Percentiles rank a stretch among this genome's conserved stretches.
Conservation (phyloP, 768 basidiomycete species). For the Pisolithus orientalis region DNA sequence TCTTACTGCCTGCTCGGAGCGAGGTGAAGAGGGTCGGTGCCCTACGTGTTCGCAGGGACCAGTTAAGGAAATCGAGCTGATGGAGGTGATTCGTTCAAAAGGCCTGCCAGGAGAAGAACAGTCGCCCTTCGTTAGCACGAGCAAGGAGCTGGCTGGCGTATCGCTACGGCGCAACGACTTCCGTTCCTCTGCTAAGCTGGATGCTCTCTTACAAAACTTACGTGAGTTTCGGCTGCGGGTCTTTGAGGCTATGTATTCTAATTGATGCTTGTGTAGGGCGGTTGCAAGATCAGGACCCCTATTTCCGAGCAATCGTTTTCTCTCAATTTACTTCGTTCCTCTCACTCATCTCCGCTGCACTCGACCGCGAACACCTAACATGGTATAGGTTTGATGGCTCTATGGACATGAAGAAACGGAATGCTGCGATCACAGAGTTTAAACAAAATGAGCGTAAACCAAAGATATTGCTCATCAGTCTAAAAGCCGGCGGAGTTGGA, state of each 20-base stretch:
- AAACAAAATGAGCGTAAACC: constrained; percentile 61
- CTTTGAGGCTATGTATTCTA: background rate
- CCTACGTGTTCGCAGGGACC: constrained; percentile 76
- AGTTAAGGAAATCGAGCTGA: constrained; percentile 53
- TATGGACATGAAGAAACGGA: constrained; percentile 82
- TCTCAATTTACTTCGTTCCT: constrained; percentile 88
- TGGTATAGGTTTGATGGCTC: constrained; percentile 87
- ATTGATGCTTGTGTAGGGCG: constrained; percentile 35
- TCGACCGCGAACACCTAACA: constrained; percentile 63
- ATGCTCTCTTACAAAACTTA: constrained; percentile 72
- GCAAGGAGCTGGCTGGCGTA: constrained; percentile 29
- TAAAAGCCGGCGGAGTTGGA: constrained; percentile 92
- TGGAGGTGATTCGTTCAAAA: constrained; percentile 51
- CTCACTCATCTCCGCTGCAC: constrained; percentile 66
- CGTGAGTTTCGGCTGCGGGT: constrained; percentile 34
- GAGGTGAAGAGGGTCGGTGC: constrained; percentile 65
- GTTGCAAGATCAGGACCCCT: constrained; percentile 64
- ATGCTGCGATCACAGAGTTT: constrained; percentile 72
- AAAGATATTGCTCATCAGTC: constrained; percentile 69
- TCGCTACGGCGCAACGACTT: constrained; percentile 77
- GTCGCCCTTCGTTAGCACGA: constrained; percentile 9
- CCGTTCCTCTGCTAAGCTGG: constrained; percentile 84
- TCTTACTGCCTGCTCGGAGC: constrained; percentile 62
- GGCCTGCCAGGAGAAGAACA: constrained; percentile 1
- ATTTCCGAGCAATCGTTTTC: constrained; percentile 81